These are phyloP conservation scores for Fusarium nelsonii DNA, from an alignment of 2,329 filamentous ascomycete species.

Conservation along the genomic window DNA sequence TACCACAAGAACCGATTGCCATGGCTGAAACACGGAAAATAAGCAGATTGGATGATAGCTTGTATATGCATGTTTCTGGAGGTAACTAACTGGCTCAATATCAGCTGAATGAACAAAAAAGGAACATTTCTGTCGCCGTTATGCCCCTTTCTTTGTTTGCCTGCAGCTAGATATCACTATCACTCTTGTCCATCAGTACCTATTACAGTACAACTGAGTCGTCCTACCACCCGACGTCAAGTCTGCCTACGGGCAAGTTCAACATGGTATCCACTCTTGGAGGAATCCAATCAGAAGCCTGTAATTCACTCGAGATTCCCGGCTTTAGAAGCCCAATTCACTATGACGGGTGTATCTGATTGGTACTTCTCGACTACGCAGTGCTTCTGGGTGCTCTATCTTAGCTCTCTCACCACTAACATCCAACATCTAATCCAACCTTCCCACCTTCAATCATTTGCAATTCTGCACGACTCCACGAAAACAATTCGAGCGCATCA, in stretches of 20 bases:
- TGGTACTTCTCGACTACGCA: conserved; percentile 31
- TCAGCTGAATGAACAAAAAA: neutral
- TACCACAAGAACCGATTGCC: neutral
- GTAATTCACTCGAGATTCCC: conserved; percentile 14
- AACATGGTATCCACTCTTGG: conserved; percentile 1
- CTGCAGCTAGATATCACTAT: neutral
- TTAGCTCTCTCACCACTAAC: conserved; percentile 44
- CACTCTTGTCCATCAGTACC: neutral
- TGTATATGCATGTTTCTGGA: neutral
- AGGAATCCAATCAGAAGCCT: conserved; percentile 33
- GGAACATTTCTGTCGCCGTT: neutral
- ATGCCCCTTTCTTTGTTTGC: neutral
- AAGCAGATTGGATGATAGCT: conserved; percentile 2
- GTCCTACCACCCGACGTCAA: neutral
- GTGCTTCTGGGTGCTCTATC: conserved; percentile 22
- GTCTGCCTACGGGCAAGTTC: conserved; percentile 1
- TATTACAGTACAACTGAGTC: neutral
- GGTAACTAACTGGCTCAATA: conserved; percentile 4
- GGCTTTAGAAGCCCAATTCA: conserved; percentile 36
- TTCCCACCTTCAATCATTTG: conserved; percentile 31
- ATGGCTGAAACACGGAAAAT: conserved; percentile 20
- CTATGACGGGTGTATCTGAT: conserved; percentile 26
- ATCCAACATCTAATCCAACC: conserved; percentile 31
- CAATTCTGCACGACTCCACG: conserved; percentile 32
- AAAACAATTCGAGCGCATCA: conserved; percentile 26